Conservation (phyloP, 306 rosid species). For the Rosa chinensis region DNA sequence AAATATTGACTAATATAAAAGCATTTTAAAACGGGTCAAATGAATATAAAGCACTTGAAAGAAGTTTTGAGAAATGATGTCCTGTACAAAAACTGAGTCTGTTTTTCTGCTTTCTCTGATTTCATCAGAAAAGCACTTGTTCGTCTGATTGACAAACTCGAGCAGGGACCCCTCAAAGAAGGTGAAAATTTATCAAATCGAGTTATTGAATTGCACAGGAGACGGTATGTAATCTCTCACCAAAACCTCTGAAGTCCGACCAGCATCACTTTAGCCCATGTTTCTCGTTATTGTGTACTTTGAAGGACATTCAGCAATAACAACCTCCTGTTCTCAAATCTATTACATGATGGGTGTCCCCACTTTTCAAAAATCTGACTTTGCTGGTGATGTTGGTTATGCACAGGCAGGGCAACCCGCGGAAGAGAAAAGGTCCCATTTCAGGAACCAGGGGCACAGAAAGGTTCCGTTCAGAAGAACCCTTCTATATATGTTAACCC, state of each 20-base stretch:
- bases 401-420: constrained; percentile 69
- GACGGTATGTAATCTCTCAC: constrained; percentile 46
- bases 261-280: not conserved
- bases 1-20: no score
- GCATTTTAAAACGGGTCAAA: no score
- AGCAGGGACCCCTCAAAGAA: constrained; percentile 58
- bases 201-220: constrained; percentile 66
- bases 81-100: constrained; percentile 9
- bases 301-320: not conserved
- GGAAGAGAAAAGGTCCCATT: constrained; percentile 91
- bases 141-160: constrained; percentile 79
- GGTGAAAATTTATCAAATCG: constrained; percentile 53
- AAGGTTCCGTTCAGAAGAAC: constrained; percentile 92
- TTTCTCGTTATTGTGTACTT: not conserved
- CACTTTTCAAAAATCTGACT: not conserved
- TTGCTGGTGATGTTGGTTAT: constrained; percentile 20
- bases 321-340: not conserved
- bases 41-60: no score
- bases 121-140: constrained; percentile 79
- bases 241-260: not conserved
- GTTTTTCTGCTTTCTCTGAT: constrained; percentile 18
- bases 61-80: no score
- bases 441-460: constrained; percentile 84
- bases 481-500: constrained; percentile 76
- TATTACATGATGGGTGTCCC: not conserved